These are phyloP conservation scores for Stephania yunnanensis DNA, from an alignment of 164 flowering plant species.

Conservation along the genomic window DNA sequence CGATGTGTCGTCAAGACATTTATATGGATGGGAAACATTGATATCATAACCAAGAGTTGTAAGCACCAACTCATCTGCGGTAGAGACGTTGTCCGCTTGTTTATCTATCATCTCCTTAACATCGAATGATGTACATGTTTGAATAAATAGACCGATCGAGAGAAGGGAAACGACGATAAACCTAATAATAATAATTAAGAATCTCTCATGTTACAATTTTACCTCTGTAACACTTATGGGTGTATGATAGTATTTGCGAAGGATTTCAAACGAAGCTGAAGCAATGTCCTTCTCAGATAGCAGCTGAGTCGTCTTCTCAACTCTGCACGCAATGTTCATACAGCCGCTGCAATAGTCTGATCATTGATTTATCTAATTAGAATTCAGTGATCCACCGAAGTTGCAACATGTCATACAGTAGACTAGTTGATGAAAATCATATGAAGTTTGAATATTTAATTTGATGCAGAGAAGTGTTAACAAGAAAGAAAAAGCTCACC, in stretches of 20 bases:
- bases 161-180: background rate
- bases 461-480: too few species aligned
- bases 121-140: slow-evolving; percentile 1
- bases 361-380: background rate
- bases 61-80: slow-evolving; percentile 76
- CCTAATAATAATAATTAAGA: background rate
- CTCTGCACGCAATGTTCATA: slow-evolving; percentile 69
- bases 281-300: slow-evolving; percentile 75
- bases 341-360: slow-evolving; percentile 76
- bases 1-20: slow-evolving; percentile 79
- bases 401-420: background rate
- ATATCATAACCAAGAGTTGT: slow-evolving; percentile 64
- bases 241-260: slow-evolving; percentile 45
- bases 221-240: slow-evolving; percentile 80
- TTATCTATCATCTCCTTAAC: slow-evolving; percentile 82
- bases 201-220: background rate
- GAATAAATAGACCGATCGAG: background rate
- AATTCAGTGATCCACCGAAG: background rate
- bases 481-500: too few species aligned
- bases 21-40: slow-evolving; percentile 79
- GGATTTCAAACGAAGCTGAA: slow-evolving; percentile 70
- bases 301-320: slow-evolving; percentile 79
- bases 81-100: slow-evolving; percentile 66
- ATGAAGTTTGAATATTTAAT: too few species aligned
- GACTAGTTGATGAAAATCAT: too few species aligned